Evolutionary conservation across 208 protist genomes (phyloP).

Genomic region (Leishmania arabica): DNA sequence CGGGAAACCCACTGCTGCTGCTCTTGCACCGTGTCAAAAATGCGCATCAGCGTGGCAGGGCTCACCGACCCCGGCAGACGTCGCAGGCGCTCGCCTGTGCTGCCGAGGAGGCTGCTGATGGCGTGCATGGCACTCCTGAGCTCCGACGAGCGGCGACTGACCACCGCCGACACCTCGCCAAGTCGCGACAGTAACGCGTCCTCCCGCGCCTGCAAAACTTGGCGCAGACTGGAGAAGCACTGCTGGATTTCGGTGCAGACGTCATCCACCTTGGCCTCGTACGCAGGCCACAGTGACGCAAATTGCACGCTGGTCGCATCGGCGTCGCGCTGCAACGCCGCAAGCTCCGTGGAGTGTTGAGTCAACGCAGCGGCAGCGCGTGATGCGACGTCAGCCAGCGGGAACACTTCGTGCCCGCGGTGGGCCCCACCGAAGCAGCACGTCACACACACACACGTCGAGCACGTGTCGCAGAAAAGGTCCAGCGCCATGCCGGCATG

Average conservation of each 20-base stretch:
- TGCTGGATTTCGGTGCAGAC: constrained; percentile 39
- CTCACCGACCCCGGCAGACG: constrained; percentile 12
- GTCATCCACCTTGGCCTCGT: constrained; percentile 19
- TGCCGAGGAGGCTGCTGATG: constrained; percentile 15
- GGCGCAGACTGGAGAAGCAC: constrained; percentile 41
- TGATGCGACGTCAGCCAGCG: constrained; percentile 40
- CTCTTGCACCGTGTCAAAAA: constrained; percentile 1
- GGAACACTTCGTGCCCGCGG: constrained; percentile 58
- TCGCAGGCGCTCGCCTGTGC: neutral
- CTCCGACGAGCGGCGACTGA: constrained; percentile 8
- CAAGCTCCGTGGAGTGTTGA: constrained; percentile 24
- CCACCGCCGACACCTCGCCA: constrained; percentile 1
- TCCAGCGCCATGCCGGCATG: constrained; percentile 63
- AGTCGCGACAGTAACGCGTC: constrained; percentile 30
- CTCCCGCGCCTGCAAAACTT: constrained; percentile 50
- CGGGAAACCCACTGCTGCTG: constrained; percentile 19
- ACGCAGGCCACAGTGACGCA: constrained; percentile 14
- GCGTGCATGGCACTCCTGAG: constrained; percentile 15
- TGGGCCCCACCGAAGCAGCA: constrained; percentile 76
- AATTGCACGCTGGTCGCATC: constrained; percentile 7
- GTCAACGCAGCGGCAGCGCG: constrained; percentile 12
- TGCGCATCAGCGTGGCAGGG: constrained; percentile 26
- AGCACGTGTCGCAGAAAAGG: constrained; percentile 72
- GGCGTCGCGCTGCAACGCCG: constrained; percentile 9
- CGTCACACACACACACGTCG: constrained; percentile 53